Base-by-base conservation (phyloP, 345 rosid genomes). In the Ceriops zippeliana region DNA sequence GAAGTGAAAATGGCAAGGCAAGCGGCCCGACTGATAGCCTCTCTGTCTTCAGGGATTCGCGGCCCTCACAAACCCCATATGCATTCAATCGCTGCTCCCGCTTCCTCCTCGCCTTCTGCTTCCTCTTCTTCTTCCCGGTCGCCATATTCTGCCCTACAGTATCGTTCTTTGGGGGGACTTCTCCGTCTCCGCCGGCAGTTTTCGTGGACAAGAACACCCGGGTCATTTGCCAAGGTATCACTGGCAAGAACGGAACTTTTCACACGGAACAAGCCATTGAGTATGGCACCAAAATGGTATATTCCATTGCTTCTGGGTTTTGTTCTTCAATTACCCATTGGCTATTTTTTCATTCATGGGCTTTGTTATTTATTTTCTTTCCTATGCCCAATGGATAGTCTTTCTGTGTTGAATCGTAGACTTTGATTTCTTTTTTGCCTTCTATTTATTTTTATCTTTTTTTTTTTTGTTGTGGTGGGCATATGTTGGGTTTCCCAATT, bases 261-360 rank as follows among this genome's bases (percentile, higher is more conserved):
- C 97, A 92, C 84, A 89, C 99, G 49, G 98, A 91, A 53, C 97
- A 90, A 78, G 99, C 98, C 81, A 92, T 92, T 59, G 98, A 96
- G 69, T 90, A 92, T 67, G 99, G 96, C 84, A 92, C 99, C 59
- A 90, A 96, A 76, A 92, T 96, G 96, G 99, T 88, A 80, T 5
- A 4, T 67, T 54, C 35, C 21, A 0, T 27, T 4, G 21, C 21
- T 51, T 5, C 6, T 30, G 16, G 17, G 15, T 42, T 42, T 42
- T 7, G 9, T 22, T 22, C 28, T 21, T 26, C 16, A 1, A 54
- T 11, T 21, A 7, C 27, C 5, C 10, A 52, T 52, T 56, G 1
- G 59, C 28, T 22, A 24, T 56, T 56, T 24, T 56, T 24, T 22
- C 16, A 11, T 56, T 24, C 30, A 22, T 24, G 30, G 16, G 6